Conservation (phyloP, 192 early-diverging fungal genomes). For the Backusella tarrabulga region DNA sequence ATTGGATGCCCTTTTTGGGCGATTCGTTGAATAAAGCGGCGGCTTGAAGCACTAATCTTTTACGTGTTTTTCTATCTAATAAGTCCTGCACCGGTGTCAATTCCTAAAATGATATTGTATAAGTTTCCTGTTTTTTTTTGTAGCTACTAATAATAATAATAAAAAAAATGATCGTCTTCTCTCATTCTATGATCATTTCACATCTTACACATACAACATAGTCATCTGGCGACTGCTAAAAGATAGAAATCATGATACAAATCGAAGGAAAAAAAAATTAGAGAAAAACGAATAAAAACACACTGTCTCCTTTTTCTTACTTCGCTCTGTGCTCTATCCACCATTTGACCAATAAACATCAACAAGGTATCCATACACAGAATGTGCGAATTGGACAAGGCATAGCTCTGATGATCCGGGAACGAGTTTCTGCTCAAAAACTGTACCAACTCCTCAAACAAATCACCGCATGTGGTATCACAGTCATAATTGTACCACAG, state of each 20-base stretch:
- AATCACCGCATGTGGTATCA: conserved; percentile 74
- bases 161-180: neutral
- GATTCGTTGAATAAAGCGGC: conserved; percentile 82
- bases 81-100: conserved; percentile 26
- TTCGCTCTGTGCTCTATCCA: conserved; percentile 51
- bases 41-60: conserved; percentile 77
- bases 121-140: too few relatives aligned
- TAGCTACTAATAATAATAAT: too few relatives aligned
- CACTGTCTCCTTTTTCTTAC: conserved; percentile 17
- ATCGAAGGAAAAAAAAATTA: neutral
- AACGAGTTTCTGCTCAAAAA: conserved; percentile 80
- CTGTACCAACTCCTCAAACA: conserved; percentile 84
- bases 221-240: conserved; percentile 19
- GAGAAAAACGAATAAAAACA: neutral
- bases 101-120: conserved; percentile 5
- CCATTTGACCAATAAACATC: conserved; percentile 68
- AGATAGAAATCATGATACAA: too few relatives aligned
- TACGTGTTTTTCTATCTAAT: conserved; percentile 59
- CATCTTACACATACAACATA: conserved; percentile 23
- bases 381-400: conserved; percentile 59
- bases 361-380: conserved; percentile 74
- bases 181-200: neutral
- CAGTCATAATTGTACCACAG: conserved; percentile 97
- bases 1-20: conserved; percentile 84
- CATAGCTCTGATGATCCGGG: conserved; percentile 69